Evolutionary conservation across 2,329 filamentous ascomycete genomes (phyloP), one percentile per base, ranked within the genome.

Genomic region (Macrophomina tecta): DNA sequence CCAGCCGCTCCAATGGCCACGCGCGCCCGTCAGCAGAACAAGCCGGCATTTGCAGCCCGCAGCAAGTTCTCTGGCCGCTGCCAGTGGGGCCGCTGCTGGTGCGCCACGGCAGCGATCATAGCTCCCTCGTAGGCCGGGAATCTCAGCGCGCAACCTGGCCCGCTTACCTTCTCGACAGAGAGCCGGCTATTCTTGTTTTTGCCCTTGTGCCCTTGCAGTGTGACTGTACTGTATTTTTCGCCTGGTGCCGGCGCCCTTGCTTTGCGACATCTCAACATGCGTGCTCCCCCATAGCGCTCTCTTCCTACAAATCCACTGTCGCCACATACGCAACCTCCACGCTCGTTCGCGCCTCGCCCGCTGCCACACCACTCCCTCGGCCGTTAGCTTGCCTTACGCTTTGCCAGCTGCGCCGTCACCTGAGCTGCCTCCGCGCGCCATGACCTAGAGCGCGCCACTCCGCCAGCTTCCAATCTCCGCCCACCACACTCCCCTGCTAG

Each of bases 391-490:
- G 38, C 66, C 98, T 83, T 23, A 23, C 23, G 23, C 3, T 23
- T 79, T 94, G 91, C 74, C 97, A 92, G 42, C 42, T 14, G 42
- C 93, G 97, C 97, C 79, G 91, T 91, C 73, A 89, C 87, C 77
- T 93, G 92, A 36, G 94, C 94, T 72, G 89, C 87, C 68, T 90
- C 86, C 2, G 92, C 91, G 82, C 94, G 73, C 92, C 91, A 71
- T 91, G 89, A 68, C 93, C 87, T 66, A 97, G 83, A 73, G 91
- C 90, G 60, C 61, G 61, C 61, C 61, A 64, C 64, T 66, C 45
- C 48, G 64, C 52, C 34, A 42, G 32, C 53, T 38, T 7, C 55
- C 48, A 53, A 52, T 56, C 32, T 66, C 53, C 53, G 53, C 53
- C 55, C 48, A 34, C 40, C 45, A 28, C 49, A 46, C 49, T 52